A percentile compares a stretch with the other conserved stretches of the same genome.
phyloP scores from a whole-genome alignment of 2,329 filamentous ascomycete species.

The Sporothrix dimorphospora region DNA sequence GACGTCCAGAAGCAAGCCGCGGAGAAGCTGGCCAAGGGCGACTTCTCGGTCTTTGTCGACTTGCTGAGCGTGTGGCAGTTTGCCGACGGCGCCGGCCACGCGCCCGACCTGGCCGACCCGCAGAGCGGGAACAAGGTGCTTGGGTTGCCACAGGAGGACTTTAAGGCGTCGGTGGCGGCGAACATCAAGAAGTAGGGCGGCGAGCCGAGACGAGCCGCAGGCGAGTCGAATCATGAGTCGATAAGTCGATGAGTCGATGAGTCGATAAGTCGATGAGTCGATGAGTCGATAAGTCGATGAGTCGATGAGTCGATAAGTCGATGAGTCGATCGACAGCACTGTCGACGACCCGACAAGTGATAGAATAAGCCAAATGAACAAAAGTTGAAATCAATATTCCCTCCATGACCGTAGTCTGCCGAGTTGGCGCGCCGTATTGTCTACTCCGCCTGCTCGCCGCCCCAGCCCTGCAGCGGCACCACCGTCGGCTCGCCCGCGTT shows the following conservation, averaged over 20 bases:
- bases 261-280: neutral
- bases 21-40: constrained; percentile 48
- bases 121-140: constrained; percentile 38
- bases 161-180: constrained; percentile 29
- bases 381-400: no score
- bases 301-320: neutral
- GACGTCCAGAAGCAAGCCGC: constrained; percentile 45
- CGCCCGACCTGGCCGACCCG: constrained; percentile 32
- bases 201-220: no score
- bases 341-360: neutral
- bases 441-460: constrained; percentile 48
- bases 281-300: neutral
- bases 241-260: no score
- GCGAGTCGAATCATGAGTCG: neutral
- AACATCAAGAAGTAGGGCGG: constrained; percentile 29
- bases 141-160: constrained; percentile 34
- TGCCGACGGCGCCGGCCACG: constrained; percentile 43
- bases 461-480: constrained; percentile 66
- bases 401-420: neutral
- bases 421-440: neutral
- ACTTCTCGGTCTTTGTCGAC: constrained; percentile 42
- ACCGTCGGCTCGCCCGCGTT: constrained; percentile 64
- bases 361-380: neutral
- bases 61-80: constrained; percentile 42
- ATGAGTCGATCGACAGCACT: no score